These are phyloP conservation scores for Myrica gale DNA, from an alignment of 306 rosid species.

Conservation along the genomic window DNA sequence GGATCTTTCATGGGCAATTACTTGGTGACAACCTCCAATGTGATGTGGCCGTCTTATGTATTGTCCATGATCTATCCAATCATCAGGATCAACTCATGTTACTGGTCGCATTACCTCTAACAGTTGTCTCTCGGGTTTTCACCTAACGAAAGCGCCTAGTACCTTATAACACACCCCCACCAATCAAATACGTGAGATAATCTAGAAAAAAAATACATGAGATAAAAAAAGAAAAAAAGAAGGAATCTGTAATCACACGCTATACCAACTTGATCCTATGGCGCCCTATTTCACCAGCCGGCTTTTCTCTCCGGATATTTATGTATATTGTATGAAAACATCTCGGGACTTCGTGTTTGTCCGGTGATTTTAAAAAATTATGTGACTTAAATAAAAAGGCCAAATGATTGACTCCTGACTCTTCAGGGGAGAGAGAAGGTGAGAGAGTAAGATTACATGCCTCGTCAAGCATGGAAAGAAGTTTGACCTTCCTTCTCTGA, in stretches of 20 bases:
- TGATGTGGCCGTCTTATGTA: slow-evolving; percentile 30
- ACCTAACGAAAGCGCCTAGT: slow-evolving; percentile 42
- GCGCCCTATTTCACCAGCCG: slow-evolving; percentile 50
- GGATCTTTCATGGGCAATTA: slow-evolving; percentile 26
- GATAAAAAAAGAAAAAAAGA: slow-evolving; percentile 13
- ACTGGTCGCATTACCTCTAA: slow-evolving; percentile 41
- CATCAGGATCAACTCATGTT: slow-evolving; percentile 43
- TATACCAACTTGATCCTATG: slow-evolving; percentile 33
- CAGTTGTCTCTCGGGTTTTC: slow-evolving; percentile 37
- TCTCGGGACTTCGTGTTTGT: slow-evolving; percentile 46
- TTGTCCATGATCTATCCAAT: slow-evolving; percentile 23
- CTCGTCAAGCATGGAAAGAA: slow-evolving; percentile 85
- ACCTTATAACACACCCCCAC: slow-evolving; percentile 15
- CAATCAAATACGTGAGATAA: slow-evolving; percentile 24
- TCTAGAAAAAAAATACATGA: slow-evolving; percentile 21
- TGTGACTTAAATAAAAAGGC: slow-evolving; percentile 21
- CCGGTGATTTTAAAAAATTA: slow-evolving; percentile 29
- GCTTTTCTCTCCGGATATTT: slow-evolving; percentile 33
- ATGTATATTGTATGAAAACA: slow-evolving; percentile 25
- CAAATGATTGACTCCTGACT: slow-evolving; percentile 41
- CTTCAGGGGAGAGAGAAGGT: slow-evolving; percentile 44
- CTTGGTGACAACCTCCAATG: slow-evolving; percentile 38
- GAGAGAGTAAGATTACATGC: slow-evolving; percentile 62
- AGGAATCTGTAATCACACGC: slow-evolving; percentile 27
- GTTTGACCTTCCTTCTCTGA: slow-evolving; percentile 89